phyloP scores from a whole-genome alignment of 2,329 filamentous ascomycete genomes.

The Botrytis fabae region DNA sequence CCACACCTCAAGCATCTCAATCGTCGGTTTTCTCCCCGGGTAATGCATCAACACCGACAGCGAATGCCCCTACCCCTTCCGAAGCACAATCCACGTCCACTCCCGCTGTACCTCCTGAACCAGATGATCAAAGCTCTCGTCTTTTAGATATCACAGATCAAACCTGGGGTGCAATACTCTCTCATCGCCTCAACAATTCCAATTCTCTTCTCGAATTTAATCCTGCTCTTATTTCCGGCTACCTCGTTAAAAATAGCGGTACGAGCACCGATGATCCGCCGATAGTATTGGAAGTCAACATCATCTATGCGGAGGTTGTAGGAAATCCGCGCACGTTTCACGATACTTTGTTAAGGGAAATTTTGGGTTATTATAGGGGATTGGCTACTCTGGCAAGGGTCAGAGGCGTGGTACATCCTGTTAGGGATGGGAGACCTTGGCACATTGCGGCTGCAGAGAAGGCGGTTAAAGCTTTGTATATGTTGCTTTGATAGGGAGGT shows the following conservation, averaged over 20 bases:
- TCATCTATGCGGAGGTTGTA: slow-evolving; percentile 53
- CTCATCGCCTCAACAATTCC: slow-evolving; percentile 64
- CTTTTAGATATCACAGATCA: slow-evolving; percentile 74
- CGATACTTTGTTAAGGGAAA: slow-evolving; percentile 68
- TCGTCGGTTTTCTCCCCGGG: slow-evolving; percentile 60
- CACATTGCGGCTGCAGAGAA: slow-evolving; percentile 73
- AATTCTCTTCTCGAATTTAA: slow-evolving; percentile 55
- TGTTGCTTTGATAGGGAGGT: slow-evolving; percentile 52
- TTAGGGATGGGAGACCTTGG: slow-evolving; percentile 70
- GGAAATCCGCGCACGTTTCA: slow-evolving; percentile 44
- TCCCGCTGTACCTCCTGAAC: slow-evolving; percentile 48
- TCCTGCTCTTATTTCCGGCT: slow-evolving; percentile 62
- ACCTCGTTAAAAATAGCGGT: slow-evolving; percentile 64
- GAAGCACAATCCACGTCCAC: slow-evolving; percentile 45
- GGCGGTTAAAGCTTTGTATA: slow-evolving; percentile 64
- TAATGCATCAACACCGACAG: slow-evolving; percentile 42
- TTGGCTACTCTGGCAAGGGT: slow-evolving; percentile 68
- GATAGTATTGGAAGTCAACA: slow-evolving; percentile 62
- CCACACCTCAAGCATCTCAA: slow-evolving; percentile 58
- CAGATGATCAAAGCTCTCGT: slow-evolving; percentile 66
- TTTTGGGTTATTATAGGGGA: slow-evolving; percentile 67
- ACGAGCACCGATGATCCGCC: slow-evolving; percentile 57
- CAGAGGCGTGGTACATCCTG: slow-evolving; percentile 60
- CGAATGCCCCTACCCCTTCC: slow-evolving; percentile 39
- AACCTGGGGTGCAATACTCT: slow-evolving; percentile 71